Evolutionary conservation across 495 filamentous ascomycete genomes (phyloP).

Genomic region (Cenococcum geophilum): DNA sequence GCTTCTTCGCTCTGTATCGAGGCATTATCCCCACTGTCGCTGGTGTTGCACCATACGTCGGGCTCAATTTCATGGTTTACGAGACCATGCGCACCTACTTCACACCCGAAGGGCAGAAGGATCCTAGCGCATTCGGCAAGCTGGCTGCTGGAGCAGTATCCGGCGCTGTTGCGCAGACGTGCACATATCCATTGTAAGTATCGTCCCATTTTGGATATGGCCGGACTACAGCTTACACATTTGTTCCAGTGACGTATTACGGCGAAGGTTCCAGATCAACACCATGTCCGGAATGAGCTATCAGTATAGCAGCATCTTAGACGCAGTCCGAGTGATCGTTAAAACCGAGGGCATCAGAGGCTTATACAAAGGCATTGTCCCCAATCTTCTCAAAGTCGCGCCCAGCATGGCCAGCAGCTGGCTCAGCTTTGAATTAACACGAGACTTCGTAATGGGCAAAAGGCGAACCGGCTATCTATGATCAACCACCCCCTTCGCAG

Average conservation of each 20-base stretch:
- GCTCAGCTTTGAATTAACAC: constrained; percentile 89
- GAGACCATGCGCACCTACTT: constrained; percentile 78
- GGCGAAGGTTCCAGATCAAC: constrained; percentile 94
- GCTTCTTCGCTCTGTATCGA: constrained; percentile 74
- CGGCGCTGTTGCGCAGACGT: constrained; percentile 93
- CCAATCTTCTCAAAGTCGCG: constrained; percentile 92
- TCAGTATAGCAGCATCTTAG: constrained; percentile 78
- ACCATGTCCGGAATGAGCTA: constrained; percentile 99
- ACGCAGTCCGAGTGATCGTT: constrained; percentile 77
- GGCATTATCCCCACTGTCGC: constrained; percentile 91
- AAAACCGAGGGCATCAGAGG: constrained; percentile 69
- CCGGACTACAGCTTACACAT: constrained; percentile 27
- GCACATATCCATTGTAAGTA: constrained; percentile 93
- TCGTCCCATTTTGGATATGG: constrained; percentile 10
- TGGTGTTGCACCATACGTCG: constrained; percentile 93
- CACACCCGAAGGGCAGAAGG: constrained; percentile 80
- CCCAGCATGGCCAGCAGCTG: constrained; percentile 98
- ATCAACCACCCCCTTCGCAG: background rate
- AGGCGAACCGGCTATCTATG: constrained; percentile 14
- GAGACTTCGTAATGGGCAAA: constrained; percentile 66
- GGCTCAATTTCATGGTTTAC: constrained; percentile 97
- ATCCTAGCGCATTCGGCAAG: constrained; percentile 74
- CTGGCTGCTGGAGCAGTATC: constrained; percentile 83
- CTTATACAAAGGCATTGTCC: constrained; percentile 87
- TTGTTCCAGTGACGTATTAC: constrained; percentile 72